Evolutionary conservation across 2,329 filamentous ascomycete genomes (phyloP).

Genomic region (Scorias spongiosa): DNA sequence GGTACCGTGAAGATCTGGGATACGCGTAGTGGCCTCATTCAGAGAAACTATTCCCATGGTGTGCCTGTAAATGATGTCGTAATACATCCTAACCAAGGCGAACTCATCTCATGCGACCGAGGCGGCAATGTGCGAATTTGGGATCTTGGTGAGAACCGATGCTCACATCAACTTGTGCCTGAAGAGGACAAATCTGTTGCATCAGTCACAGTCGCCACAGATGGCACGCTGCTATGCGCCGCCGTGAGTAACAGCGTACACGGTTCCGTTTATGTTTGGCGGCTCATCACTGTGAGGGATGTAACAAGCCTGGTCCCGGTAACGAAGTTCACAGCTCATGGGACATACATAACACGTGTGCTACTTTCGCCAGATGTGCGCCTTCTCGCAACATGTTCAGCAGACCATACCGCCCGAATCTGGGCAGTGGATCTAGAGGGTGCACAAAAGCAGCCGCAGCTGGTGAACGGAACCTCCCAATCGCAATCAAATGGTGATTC

Average conservation of each 20-base stretch:
- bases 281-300: slow-evolving; percentile 70
- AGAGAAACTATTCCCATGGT: slow-evolving; percentile 84
- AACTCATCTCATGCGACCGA: slow-evolving; percentile 91
- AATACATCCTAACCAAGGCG: slow-evolving; percentile 97
- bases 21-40: slow-evolving; percentile 67
- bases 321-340: slow-evolving; percentile 79
- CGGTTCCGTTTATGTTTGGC: slow-evolving; percentile 97
- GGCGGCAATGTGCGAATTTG: slow-evolving; percentile 86
- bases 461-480: slow-evolving; percentile 3
- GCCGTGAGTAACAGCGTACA: slow-evolving; percentile 59
- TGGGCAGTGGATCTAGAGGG: slow-evolving; percentile 69
- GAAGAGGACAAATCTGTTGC: slow-evolving; percentile 90
- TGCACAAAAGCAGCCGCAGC: slow-evolving; percentile 4
- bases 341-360: slow-evolving; percentile 83
- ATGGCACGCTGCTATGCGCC: slow-evolving; percentile 82
- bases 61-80: slow-evolving; percentile 91
- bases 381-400: slow-evolving; percentile 83
- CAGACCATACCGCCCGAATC: slow-evolving; percentile 89
- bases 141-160: slow-evolving; percentile 95
- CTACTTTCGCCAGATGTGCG: slow-evolving; percentile 86
- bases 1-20: slow-evolving; percentile 91
- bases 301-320: slow-evolving; percentile 73
- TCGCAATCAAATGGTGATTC: slow-evolving; percentile 9
- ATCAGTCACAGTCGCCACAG: slow-evolving; percentile 88
- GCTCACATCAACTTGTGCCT: slow-evolving; percentile 87